These are phyloP conservation scores for Chlorokybus atmophyticus DNA, from an alignment of 139 green algal genomes.

Conservation along the genomic window DNA sequence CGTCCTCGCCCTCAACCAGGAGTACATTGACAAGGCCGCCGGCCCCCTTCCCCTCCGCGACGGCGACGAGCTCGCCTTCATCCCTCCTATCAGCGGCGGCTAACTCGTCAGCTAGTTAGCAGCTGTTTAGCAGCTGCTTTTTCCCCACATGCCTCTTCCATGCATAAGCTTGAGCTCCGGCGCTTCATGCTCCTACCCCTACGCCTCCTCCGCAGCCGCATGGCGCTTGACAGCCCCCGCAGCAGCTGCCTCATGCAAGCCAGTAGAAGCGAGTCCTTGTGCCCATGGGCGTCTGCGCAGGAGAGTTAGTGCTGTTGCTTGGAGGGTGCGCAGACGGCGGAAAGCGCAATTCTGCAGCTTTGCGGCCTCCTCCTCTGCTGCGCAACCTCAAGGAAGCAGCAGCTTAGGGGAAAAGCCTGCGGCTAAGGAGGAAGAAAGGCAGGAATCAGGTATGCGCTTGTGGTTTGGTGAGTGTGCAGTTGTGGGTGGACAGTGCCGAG, in stretches of 20 bases:
- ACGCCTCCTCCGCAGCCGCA: neutral
- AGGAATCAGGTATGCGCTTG: no score
- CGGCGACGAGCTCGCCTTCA: constrained; percentile 5
- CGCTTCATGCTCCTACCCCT: neutral
- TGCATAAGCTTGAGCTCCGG: neutral
- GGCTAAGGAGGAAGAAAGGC: no score
- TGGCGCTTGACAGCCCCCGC: neutral
- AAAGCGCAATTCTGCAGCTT: no score
- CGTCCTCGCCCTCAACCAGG: constrained; percentile 3
- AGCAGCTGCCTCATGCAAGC: constrained; percentile 1
- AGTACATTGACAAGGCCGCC: neutral
- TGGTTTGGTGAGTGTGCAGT: no score
- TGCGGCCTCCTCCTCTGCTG: no score
- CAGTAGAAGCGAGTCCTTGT: no score
- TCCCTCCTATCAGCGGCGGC: constrained; percentile 8
- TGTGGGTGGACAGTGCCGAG: no score
- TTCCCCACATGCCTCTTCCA: neutral
- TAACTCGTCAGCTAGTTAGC: neutral
- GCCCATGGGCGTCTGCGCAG: no score
- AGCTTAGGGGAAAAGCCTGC: no score
- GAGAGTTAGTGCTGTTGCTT: no score
- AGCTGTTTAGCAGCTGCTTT: constrained; percentile 1
- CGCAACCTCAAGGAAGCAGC: no score
- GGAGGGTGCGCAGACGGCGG: no score
- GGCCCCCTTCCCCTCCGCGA: neutral